These are phyloP conservation scores for Suillus occidentalis DNA, from an alignment of 768 basidiomycete genomes.

Conservation along the genomic window DNA sequence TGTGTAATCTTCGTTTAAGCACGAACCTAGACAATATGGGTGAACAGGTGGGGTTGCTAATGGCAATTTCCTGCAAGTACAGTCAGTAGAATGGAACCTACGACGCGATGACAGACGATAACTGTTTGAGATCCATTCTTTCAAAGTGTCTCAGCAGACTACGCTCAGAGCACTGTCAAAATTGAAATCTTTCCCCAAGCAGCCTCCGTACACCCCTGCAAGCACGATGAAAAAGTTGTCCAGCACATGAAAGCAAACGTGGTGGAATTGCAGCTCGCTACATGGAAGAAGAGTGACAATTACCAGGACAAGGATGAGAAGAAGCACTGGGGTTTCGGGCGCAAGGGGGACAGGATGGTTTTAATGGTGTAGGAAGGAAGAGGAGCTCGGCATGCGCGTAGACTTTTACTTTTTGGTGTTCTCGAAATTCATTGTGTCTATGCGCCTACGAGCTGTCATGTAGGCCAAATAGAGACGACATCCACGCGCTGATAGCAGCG, in stretches of 20 bases:
- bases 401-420: slow-evolving; percentile 98
- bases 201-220: slow-evolving; percentile 96
- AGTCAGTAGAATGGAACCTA: slow-evolving; percentile 64
- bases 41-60: slow-evolving; percentile 35
- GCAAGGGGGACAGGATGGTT: slow-evolving; percentile 53
- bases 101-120: slow-evolving; percentile 99
- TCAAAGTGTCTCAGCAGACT: slow-evolving; percentile 76
- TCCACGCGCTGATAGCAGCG: not conserved
- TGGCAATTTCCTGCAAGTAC: slow-evolving; percentile 84
- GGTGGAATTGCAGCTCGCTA: slow-evolving; percentile 75
- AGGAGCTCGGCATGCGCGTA: slow-evolving; percentile 86
- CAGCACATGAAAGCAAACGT: slow-evolving; percentile 95
- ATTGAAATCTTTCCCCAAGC: slow-evolving; percentile 95
- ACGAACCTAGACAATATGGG: no score
- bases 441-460: slow-evolving; percentile 73
- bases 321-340: slow-evolving; percentile 85
- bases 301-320: slow-evolving; percentile 45
- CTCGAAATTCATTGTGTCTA: slow-evolving; percentile 95
- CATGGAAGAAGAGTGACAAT: slow-evolving; percentile 46
- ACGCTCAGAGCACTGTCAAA: slow-evolving; percentile 97
- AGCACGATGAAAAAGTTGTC: slow-evolving; percentile 99
- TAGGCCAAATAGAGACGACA: not conserved
- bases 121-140: slow-evolving; percentile 80
- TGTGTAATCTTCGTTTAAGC: no score
- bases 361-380: slow-evolving; percentile 49